These are phyloP conservation scores for Ceratocystiopsis sp. DNA, from an alignment of 2,329 filamentous ascomycete species.

Conservation along the genomic window DNA sequence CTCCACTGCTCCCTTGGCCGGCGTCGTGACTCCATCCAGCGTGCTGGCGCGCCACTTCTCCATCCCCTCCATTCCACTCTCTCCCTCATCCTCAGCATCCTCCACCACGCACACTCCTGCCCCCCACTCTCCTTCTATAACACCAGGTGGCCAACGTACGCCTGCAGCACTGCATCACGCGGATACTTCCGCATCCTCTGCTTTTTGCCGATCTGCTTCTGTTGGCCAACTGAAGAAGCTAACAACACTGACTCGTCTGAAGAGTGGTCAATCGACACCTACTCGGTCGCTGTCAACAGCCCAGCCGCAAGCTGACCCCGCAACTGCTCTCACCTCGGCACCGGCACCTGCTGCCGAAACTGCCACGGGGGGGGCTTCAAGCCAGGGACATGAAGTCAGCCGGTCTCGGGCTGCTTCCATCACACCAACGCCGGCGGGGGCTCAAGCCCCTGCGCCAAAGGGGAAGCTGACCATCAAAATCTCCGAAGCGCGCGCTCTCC, in stretches of 20 bases:
- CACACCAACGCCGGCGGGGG: constrained; percentile 33
- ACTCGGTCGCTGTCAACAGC: constrained; percentile 65
- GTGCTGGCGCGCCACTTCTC: constrained; percentile 54
- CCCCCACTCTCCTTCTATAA: neutral
- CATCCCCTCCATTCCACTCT: constrained; percentile 32
- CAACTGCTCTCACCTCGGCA: neutral
- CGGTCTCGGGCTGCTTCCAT: constrained; percentile 32
- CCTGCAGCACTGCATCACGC: constrained; percentile 11
- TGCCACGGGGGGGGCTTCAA: constrained; percentile 12
- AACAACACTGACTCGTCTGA: constrained; percentile 64
- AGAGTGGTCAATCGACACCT: constrained; percentile 86
- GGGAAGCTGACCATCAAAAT: constrained; percentile 87
- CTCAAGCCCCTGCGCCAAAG: constrained; percentile 54
- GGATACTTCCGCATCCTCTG: constrained; percentile 13
- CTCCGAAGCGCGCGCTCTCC: constrained; percentile 64
- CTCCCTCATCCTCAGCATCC: neutral
- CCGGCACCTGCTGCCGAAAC: constrained; percentile 11
- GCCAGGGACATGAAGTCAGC: constrained; percentile 15
- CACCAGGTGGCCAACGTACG: neutral
- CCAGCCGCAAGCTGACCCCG: constrained; percentile 29
- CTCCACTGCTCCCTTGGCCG: constrained; percentile 40
- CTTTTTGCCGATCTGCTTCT: constrained; percentile 37
- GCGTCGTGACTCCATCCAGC: constrained; percentile 42
- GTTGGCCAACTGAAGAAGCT: constrained; percentile 65
- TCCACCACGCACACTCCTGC: neutral